Evolutionary conservation across 768 basidiomycete genomes (phyloP).

Genomic region (Boletus pseudo-olivaceus): DNA sequence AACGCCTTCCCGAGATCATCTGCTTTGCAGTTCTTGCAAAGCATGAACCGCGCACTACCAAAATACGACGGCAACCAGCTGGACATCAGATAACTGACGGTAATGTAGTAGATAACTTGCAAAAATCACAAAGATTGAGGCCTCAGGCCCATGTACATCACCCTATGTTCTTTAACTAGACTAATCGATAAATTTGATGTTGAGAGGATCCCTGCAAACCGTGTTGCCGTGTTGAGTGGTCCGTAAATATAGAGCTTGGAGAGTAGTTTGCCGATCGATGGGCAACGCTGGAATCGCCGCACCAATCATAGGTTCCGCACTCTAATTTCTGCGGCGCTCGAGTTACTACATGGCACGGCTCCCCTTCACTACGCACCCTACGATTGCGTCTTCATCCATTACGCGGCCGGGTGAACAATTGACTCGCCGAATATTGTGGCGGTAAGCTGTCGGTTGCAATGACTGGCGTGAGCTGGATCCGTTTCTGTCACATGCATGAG

Average conservation of each 20-base stretch:
- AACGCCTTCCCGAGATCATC: neutral
- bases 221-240: too few relatives aligned
- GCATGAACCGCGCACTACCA: too few relatives aligned
- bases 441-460: neutral
- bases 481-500: neutral
- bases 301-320: neutral
- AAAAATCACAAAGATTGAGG: neutral
- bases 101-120: neutral
- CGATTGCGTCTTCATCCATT: too few relatives aligned
- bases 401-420: too few relatives aligned
- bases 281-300: neutral
- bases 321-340: too few relatives aligned
- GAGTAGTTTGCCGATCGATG: neutral
- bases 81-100: neutral
- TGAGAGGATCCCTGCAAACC: neutral
- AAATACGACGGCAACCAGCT: neutral
- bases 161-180: neutral
- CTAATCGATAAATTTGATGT: neutral
- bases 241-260: too few relatives aligned
- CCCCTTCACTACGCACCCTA: too few relatives aligned
- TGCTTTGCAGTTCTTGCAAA: neutral
- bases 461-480: neutral
- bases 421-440: neutral
- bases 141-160: neutral
- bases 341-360: too few relatives aligned